Evolutionary conservation across 2,329 filamentous ascomycete genomes (phyloP).

Genomic region (Trichoderma sp.): DNA sequence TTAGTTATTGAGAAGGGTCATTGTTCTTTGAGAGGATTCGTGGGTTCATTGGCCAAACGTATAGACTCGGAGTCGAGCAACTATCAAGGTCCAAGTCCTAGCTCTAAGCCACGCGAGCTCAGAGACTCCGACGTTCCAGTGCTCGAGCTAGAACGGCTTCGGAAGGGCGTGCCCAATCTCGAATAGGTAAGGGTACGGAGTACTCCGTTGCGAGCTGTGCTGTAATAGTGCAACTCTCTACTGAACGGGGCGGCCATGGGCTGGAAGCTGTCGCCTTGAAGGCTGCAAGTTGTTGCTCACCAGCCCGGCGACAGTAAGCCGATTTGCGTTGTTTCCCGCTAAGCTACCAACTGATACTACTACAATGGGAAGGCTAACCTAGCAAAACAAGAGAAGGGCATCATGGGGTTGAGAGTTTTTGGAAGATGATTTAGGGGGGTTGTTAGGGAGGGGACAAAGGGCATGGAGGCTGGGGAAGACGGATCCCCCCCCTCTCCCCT

Average conservation of each 20-base stretch:
- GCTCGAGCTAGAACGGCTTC: neutral
- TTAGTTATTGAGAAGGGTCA: neutral
- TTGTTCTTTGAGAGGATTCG: neutral
- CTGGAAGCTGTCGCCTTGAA: neutral
- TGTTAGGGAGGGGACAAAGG: neutral
- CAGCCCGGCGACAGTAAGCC: neutral
- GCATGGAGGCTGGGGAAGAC: neutral
- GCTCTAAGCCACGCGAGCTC: neutral
- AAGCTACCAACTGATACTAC: neutral
- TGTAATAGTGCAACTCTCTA: neutral
- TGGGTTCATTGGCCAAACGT: neutral
- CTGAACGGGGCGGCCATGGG: neutral
- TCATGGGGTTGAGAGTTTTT: neutral
- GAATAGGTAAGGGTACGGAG: neutral
- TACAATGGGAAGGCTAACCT: too few relatives aligned
- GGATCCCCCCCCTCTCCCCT: neutral
- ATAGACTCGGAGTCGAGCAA: neutral
- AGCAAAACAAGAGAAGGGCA: neutral
- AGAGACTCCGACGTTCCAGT: neutral
- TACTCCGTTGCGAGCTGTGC: neutral
- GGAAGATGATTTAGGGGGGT: neutral
- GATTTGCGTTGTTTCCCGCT: neutral
- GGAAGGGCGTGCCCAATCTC: neutral
- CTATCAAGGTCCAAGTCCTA: neutral
- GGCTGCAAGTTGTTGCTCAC: neutral